A percentile compares a stretch with the other conserved stretches of the same genome.
phyloP scores from a whole-genome alignment of 73 alveolate species.

The Paramecium sonneborni region DNA sequence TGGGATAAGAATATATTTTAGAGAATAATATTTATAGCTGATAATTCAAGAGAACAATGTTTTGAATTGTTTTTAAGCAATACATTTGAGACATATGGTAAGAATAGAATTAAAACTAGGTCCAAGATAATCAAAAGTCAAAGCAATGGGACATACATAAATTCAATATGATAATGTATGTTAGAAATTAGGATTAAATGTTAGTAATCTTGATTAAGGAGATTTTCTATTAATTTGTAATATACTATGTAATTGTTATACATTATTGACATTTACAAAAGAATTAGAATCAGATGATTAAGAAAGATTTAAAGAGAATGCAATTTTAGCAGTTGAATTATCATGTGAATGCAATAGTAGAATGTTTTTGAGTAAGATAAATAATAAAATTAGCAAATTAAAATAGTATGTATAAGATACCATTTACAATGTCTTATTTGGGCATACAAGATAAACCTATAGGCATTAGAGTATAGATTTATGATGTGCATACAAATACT shows the following conservation, averaged over 20 bases:
- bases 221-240: background rate
- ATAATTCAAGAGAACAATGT: slow-evolving; percentile 48
- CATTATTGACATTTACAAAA: background rate
- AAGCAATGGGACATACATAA: slow-evolving; percentile 33
- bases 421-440: slow-evolving; percentile 22
- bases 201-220: background rate
- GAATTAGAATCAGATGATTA: slow-evolving; percentile 37
- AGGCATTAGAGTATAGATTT: slow-evolving; percentile 8
- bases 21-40: slow-evolving; percentile 26
- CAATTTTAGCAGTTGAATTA: background rate
- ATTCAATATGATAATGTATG: background rate
- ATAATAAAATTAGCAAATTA: background rate
- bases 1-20: slow-evolving; percentile 22
- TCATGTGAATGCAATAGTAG: slow-evolving; percentile 2
- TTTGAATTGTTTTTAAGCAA: background rate
- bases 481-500: background rate
- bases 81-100: slow-evolving; percentile 36
- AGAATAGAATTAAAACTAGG: background rate
- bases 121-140: slow-evolving; percentile 23
- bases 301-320: slow-evolving; percentile 35
- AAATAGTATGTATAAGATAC: background rate
- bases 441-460: slow-evolving; percentile 12
- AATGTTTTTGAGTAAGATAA: background rate
- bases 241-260: background rate
- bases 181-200: slow-evolving; percentile 13